Evolutionary conservation across 257 asterid genomes (phyloP).

Genomic region (Scutellaria baicalensis): DNA sequence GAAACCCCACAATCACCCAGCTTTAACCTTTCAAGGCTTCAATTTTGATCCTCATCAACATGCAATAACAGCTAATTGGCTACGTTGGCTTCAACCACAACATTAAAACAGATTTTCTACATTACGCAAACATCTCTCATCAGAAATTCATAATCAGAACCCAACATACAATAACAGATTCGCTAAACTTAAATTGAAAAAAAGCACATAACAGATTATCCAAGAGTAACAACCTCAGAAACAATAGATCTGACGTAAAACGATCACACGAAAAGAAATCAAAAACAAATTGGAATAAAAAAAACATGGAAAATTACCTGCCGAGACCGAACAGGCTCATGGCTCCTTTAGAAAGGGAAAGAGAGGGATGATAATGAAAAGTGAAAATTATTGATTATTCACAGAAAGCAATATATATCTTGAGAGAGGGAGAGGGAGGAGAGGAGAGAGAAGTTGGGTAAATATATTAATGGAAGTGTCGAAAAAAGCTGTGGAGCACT

Average conservation of each 20-base stretch:
- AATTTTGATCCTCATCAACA: constrained; percentile 12
- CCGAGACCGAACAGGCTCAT: constrained; percentile 98
- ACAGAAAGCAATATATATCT: background rate
- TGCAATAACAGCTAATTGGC: background rate
- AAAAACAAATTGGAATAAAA: constrained; percentile 9
- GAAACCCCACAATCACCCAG: background rate
- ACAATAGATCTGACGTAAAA: constrained; percentile 17
- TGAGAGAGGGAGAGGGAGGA: too few species aligned
- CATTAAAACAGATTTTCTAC: constrained; percentile 1
- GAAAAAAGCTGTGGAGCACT: constrained; percentile 46
- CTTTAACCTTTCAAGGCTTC: background rate
- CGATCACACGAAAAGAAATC: constrained; percentile 6
- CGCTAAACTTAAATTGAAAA: background rate
- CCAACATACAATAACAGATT: background rate
- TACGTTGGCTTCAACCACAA: background rate
- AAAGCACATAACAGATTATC: background rate
- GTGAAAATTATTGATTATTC: constrained; percentile 2
- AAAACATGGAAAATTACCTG: constrained; percentile 40
- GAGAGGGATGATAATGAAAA: constrained; percentile 5
- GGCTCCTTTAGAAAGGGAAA: constrained; percentile 14
- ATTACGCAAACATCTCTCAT: background rate
- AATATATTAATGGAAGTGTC: constrained; percentile 23
- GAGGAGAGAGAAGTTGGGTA: background rate
- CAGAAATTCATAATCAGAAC: background rate
- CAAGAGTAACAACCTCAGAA: background rate